Evolutionary conservation across 306 rosid genomes (phyloP), one percentile per base, ranked within the genome.

Genomic region (Vigna mungo): DNA sequence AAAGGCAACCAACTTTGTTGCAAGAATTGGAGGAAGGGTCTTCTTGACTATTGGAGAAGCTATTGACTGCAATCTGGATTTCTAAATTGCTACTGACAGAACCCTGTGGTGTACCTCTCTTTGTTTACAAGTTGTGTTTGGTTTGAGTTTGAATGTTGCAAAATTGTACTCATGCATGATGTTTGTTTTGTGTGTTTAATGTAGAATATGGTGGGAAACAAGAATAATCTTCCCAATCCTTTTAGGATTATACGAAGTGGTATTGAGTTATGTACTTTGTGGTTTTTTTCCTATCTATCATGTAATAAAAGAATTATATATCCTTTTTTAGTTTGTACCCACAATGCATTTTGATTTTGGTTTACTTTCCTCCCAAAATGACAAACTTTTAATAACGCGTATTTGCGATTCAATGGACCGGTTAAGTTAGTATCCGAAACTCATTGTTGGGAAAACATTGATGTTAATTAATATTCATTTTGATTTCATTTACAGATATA

Each of bases 1-100:
- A 4, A 91, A 68, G 82, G 25, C 80, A 13, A 77, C 91, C 13
- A 82, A 91, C 67, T 89, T 87, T 82, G 89, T 86, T 27, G 72
- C 51, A 11, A 84, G 82, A 71, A 85, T 89, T 16, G 89, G 84
- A 59, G 87, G 87, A 77, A 80, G 76, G 52, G 82, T 89, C 44
- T 89, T 89, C 74, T 81, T 91, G 81, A 89, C 83, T 20, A 84
- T 89, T 74, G 90, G 84, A 52, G 92, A 89, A 83, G 94, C 94
- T 48, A 88, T 85, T 63, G 80, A 85, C 76, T 53, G 82, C 85
- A 49, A 68, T 58, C 36, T 76, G 71, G 75, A 49, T 77, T n/a
- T 68, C 64, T 75, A 74, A 47, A 39, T 73, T 43, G 17, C 55
- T 17, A 41, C 56, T 49, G 4, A 46, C 23, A 52, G 62, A 59